Evolutionary conservation across 2,329 filamentous ascomycete species (phyloP), one percentile per base, ranked within the genome.

Genomic region (Exophiala sideris): DNA sequence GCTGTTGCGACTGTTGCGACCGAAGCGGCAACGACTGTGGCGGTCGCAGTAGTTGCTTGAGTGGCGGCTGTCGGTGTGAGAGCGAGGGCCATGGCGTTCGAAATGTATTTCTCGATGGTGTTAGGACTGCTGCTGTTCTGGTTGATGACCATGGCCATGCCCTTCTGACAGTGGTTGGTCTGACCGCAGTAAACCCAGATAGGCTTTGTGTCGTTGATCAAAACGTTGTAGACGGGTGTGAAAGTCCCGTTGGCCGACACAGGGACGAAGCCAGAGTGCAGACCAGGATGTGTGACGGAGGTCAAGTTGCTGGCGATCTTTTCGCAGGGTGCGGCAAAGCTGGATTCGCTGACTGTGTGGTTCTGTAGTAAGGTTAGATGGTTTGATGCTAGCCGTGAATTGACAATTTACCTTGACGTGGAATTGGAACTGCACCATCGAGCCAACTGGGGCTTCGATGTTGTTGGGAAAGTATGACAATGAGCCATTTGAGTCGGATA

Each of bases 131-230:
- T 50, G 41, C 49, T 49, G 54, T 60, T 58, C 35, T 59, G 58
- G 71, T 91, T 91, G 67, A 91, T 84, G 32, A 88, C 86, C 75
- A 88, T 86, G 53, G 80, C 79, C 86, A 91, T 91, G 58, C 87
- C 87, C 45, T 68, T 73, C 70, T 90, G 81, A 71, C 88, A 94
- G 74, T 94, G 89, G 66, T 78, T 81, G 42, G 69, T 83, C 70
- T 90, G 85, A 29, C 83, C 84, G 73, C 88, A 92, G 78, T 87
- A 92, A 61, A 88, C 74, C 88, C 89, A 94, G 61, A 91, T 76
- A 29, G 89, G 88, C 51, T 79, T 85, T 41, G 79, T 81, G 70
- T 83, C 77, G 66, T 84, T 85, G 69, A 94, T 74, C 68, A 78
- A 79, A 65, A 92, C 75, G 54, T 85, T 89, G 72, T 85, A 94